Base-by-base conservation (phyloP, 73 alveolate species). In the Paramecium sonneborni region DNA sequence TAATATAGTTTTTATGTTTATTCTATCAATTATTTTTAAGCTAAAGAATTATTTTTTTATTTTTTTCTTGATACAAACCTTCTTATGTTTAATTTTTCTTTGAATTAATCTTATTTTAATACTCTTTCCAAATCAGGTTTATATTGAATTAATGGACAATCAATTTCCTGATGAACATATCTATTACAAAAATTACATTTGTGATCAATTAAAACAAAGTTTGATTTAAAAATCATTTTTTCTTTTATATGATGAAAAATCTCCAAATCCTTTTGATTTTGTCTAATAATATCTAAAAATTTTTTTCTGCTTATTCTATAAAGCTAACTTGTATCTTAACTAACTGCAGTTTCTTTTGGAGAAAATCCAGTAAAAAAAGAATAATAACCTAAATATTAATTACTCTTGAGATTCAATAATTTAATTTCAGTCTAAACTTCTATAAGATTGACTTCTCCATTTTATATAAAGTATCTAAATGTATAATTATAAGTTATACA, bases 251-350 rank as follows among this genome's bases (percentile, higher is more conserved):
- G 89, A 41, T 76, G 89, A 23, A 76, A 88, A 11, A 41, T 68
- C 57, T 88, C 93, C 3, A 39, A 88, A 43, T 88, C 93, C 14
- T 41, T 43, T 52, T 58, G 23, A 43, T 88, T 88, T 26, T 69
- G n/a, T 43, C 76, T 39, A 6, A 88, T 6, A 0, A 88, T 88
- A 26, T 69, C 72, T 23, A 88, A 9, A 41, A 76, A 76, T 32
- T 41, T 44, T 21, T n/a, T 44, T n/a, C 89, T 76, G 11, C n/a
- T 24, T 1, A 76, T 76, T 21, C 21, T 76, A 23, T 44, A 76
- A 9, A 76, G 23, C 39, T 76, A 12, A 41, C 26, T 39, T 20
- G 52, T 10, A 20, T 52, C 70, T 23, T 18, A 9, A 76, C 89
- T 38, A 8, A 35, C 23, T 1, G 89, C 89, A 1, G 89, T 76